Evolutionary conservation across 345 rosid species (phyloP).

Genomic region (Dovyalis caffra): DNA sequence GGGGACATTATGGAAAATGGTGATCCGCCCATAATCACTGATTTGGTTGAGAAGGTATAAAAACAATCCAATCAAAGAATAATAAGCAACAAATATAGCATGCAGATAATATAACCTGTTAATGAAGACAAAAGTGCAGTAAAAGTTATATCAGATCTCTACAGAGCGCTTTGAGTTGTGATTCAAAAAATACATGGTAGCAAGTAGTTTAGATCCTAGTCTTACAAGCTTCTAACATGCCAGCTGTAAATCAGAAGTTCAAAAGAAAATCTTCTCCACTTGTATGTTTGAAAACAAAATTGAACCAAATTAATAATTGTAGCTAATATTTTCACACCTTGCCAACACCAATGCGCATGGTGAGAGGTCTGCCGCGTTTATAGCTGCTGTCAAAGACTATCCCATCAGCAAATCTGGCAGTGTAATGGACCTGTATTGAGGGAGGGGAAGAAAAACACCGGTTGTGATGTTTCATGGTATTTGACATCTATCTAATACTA

Average conservation of each 20-base stretch:
- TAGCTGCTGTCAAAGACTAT: slow-evolving; percentile 89
- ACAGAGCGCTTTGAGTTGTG: not conserved
- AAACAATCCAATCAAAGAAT: not conserved
- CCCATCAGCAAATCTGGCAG: slow-evolving; percentile 92
- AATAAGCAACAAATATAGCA: not conserved
- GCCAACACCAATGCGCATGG: slow-evolving; percentile 93
- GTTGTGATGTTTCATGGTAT: not conserved
- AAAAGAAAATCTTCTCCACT: not conserved
- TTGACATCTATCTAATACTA: not conserved
- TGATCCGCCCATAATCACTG: not conserved
- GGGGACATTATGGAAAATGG: not conserved
- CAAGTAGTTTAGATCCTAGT: not conserved
- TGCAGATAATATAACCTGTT: not conserved
- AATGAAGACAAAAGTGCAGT: not conserved
- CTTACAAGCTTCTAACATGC: not conserved
- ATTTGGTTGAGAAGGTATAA: not conserved
- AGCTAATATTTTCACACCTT: slow-evolving; percentile 45
- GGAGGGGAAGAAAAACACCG: not conserved
- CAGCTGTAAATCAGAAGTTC: not conserved
- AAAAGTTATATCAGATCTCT: not conserved
- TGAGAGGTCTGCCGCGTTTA: slow-evolving; percentile 87
- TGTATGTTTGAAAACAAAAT: not conserved
- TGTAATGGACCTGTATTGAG: slow-evolving; percentile 62
- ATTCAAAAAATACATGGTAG: not conserved
- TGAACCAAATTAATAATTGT: not conserved